Evolutionary conservation across 768 basidiomycete genomes (phyloP).

Genomic region (Russula ochroleuca): DNA sequence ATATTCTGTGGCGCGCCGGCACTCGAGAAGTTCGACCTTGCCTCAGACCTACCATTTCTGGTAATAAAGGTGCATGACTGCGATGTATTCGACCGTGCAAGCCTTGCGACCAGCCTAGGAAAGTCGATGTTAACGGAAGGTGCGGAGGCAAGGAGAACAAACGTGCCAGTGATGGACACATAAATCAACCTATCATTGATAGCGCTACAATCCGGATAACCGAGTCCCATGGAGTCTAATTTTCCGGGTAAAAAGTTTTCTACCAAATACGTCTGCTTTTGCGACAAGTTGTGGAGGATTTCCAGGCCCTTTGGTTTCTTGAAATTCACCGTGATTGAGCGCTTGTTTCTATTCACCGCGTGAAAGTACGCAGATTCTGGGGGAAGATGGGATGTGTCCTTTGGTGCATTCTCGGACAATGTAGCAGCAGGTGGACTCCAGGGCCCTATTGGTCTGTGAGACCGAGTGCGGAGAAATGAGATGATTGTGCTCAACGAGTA

Average conservation of each 20-base stretch:
- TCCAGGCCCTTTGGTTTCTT: constrained; percentile 73
- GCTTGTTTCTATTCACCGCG: constrained; percentile 82
- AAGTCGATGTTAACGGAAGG: not conserved
- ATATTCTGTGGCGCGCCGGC: constrained; percentile 13
- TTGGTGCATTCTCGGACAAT: constrained; percentile 40
- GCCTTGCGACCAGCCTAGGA: no score
- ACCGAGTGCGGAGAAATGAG: not conserved
- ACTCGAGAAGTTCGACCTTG: constrained; percentile 22
- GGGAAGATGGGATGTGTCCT: constrained; percentile 59
- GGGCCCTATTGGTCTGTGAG: constrained; percentile 27
- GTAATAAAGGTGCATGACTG: no score
- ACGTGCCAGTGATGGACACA: constrained; percentile 78
- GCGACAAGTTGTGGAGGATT: constrained; percentile 68
- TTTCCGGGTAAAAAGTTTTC: constrained; percentile 89
- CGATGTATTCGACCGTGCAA: no score
- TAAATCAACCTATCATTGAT: constrained; percentile 83
- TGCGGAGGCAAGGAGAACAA: not conserved
- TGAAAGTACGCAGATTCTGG: constrained; percentile 94
- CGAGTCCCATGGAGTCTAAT: constrained; percentile 77
- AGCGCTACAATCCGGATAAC: constrained; percentile 73
- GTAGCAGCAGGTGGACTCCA: constrained; percentile 42
- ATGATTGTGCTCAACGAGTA: constrained; percentile 53
- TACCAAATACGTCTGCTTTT: constrained; percentile 77
- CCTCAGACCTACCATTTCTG: constrained; percentile 4
- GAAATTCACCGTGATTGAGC: constrained; percentile 86